Base-by-base conservation (phyloP, 129 eudicot genomes). In the Centella asiatica region DNA sequence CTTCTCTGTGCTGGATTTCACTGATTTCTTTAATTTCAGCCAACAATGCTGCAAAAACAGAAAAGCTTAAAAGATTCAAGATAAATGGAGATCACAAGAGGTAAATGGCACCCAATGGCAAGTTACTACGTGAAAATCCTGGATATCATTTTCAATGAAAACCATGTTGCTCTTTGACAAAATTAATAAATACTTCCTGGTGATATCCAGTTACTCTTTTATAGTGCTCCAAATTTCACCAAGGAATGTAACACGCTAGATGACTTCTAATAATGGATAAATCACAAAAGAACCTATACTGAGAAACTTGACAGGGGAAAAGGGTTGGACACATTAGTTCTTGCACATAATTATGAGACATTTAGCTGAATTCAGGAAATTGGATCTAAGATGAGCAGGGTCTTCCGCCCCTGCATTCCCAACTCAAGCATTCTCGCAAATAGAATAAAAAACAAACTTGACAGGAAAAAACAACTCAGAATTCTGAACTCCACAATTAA, bases 1-100 rank as follows among this genome's bases (percentile, higher is more conserved):
- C 90, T 39, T 81, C 80, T 65, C 57, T 72, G 46, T 62, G 50
- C 68, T 78, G 83, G 51, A 76, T 73, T 60, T 82, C 88, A 55
- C 84, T 69, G 60, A 84, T 80, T 60, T 92, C 89, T 67, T 82
- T 87, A 57, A 87, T 85, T 53, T 92, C 96, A 27, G 85, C 88
- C 32, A 92, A 63, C 45, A 92, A 77, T 19, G 86, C 99, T 92
- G 86, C 69, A 82, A 6, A 10, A 33, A 65, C 32, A 65, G 6
- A 64, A 64, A 62, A 32, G 17, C 44, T 9, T 36, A 31, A 45
- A 57, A 68, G 45, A 63, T 24, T 52, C 45, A 19, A 11, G 12
- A 36, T 57, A 19, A 19, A 57, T 57, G 46, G 20, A 42, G 48
- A 31, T 8, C 23, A 56, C 22, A n/a, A 29, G 24, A 20, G 31